phyloP scores from a whole-genome alignment of 2,329 filamentous ascomycete species.

The Pseudogymnoascus sp. region DNA sequence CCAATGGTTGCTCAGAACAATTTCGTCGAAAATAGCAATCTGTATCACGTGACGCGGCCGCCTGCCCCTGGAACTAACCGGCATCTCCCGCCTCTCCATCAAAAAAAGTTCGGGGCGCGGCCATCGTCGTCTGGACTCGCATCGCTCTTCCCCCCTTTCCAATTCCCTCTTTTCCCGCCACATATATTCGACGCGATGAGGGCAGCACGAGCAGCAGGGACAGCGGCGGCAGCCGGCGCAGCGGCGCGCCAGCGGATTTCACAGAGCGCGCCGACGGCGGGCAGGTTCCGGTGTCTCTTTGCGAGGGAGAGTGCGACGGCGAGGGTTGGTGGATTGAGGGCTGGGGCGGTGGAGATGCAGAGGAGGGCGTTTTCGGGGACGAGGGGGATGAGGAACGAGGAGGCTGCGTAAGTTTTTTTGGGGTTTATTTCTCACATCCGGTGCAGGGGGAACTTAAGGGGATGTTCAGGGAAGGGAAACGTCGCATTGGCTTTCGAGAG shows the following conservation, averaged over 20 bases:
- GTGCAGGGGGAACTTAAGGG: not conserved
- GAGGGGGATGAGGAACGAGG: constrained; percentile 1
- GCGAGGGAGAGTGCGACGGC: constrained; percentile 7
- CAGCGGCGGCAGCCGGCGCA: not conserved
- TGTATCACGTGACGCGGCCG: not conserved
- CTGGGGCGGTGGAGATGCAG: not conserved
- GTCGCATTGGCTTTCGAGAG: not conserved
- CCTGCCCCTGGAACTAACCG: constrained; percentile 15
- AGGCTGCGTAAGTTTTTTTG: not conserved
- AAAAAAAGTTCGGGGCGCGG: constrained; percentile 4
- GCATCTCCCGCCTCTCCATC: constrained; percentile 1
- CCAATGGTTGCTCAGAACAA: not conserved
- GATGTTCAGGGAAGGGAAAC: not conserved
- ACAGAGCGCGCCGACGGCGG: not conserved
- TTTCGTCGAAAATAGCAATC: not conserved
- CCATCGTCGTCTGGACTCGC: not conserved
- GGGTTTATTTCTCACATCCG: not conserved
- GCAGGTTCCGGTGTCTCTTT: not conserved
- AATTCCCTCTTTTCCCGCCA: not conserved
- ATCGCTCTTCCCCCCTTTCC: not conserved
- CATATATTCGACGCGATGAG: not conserved
- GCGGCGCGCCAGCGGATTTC: not conserved
- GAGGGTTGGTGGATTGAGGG: not conserved
- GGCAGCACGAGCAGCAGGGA: constrained; percentile 9
- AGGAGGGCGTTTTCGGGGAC: constrained; percentile 8